These are phyloP conservation scores for Sporobolomyces phaffii DNA, from an alignment of 768 basidiomycete genomes.

Conservation along the genomic window DNA sequence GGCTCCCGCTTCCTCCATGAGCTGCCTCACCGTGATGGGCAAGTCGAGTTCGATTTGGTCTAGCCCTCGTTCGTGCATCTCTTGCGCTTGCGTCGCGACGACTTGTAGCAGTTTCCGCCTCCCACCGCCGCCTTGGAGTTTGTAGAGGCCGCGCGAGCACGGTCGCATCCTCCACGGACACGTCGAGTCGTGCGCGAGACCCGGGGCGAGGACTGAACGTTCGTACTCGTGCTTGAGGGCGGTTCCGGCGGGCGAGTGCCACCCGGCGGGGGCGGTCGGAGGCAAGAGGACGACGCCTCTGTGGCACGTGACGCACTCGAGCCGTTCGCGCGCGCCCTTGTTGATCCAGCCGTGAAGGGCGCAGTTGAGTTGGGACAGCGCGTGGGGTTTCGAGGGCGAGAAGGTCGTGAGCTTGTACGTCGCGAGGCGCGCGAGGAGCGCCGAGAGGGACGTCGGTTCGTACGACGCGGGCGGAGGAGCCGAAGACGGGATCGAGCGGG, in stretches of 20 bases:
- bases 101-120: constrained; percentile 16
- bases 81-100: background rate
- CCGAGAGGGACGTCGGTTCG: constrained; percentile 1
- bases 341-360: constrained; percentile 28
- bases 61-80: constrained; percentile 6
- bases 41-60: background rate
- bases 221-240: constrained; percentile 17
- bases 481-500: background rate
- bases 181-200: constrained; percentile 8
- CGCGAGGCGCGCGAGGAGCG: constrained; percentile 25
- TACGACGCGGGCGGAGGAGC: constrained; percentile 5
- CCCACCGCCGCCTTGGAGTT: constrained; percentile 1
- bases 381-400: constrained; percentile 24
- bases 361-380: constrained; percentile 12
- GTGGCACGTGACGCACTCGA: constrained; percentile 25
- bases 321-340: background rate
- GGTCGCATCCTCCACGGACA: constrained; percentile 34
- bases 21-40: background rate
- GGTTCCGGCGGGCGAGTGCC: background rate
- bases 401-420: constrained; percentile 23
- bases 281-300: constrained; percentile 23
- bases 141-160: constrained; percentile 10
- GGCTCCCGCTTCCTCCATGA: background rate
- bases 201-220: background rate
- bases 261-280: background rate